Evolutionary conservation across 768 basidiomycete species (phyloP).

Genomic region (Exsudoporus frostii): DNA sequence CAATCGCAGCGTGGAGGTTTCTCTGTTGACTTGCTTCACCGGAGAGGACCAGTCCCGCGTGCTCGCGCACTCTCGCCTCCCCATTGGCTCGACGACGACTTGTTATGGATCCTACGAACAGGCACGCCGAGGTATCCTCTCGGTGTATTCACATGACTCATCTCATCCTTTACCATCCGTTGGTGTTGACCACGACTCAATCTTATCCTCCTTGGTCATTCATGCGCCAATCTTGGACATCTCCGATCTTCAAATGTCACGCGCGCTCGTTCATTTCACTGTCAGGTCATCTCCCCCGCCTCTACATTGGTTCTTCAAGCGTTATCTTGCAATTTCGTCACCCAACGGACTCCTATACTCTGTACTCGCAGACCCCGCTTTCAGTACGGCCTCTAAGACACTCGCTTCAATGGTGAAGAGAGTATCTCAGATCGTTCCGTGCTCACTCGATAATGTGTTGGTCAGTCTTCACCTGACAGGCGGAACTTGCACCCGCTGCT

Average conservation of each 20-base stretch:
- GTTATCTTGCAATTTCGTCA: slow-evolving; percentile 17
- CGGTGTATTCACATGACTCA: background rate
- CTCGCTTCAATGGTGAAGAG: slow-evolving; percentile 14
- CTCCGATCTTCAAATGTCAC: slow-evolving; percentile 7
- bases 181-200: slow-evolving; percentile 48
- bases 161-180: slow-evolving; percentile 34
- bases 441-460: slow-evolving; percentile 19
- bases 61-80: slow-evolving; percentile 49
- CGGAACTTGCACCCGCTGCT: slow-evolving; percentile 14
- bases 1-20: slow-evolving; percentile 90
- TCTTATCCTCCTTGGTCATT: slow-evolving; percentile 41
- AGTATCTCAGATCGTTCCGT: slow-evolving; percentile 3
- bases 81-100: slow-evolving; percentile 20
- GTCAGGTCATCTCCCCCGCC: slow-evolving; percentile 18
- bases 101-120: slow-evolving; percentile 21
- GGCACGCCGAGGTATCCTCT: slow-evolving; percentile 24
- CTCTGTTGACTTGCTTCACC: slow-evolving; percentile 38
- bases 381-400: slow-evolving; percentile 8
- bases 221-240: slow-evolving; percentile 34
- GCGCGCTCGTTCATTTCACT: slow-evolving; percentile 28
- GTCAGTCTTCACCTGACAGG: slow-evolving; percentile 25
- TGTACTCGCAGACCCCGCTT: slow-evolving; percentile 19
- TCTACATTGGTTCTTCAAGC: slow-evolving; percentile 19
- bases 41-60: slow-evolving; percentile 48
- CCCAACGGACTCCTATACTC: slow-evolving; percentile 10